Percentiles rank a stretch among this genome's conserved stretches.
These are phyloP conservation scores for Aquilaria yunnanensis DNA, from an alignment of 345 rosid genomes.

Conservation along the genomic window DNA sequence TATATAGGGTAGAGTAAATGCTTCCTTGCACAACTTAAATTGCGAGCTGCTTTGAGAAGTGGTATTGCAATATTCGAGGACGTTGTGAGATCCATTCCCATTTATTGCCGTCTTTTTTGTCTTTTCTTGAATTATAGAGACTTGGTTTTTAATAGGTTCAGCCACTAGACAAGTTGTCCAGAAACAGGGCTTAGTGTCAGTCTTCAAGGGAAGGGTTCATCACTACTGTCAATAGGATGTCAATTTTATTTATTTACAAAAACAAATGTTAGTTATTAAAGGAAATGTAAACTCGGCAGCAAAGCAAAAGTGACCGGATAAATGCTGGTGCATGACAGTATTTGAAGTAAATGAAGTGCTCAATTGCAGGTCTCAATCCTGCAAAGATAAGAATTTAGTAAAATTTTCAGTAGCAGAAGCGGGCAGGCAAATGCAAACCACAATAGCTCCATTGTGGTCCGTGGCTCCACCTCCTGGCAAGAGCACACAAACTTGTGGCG, in stretches of 20 bases:
- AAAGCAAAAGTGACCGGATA: too few species aligned
- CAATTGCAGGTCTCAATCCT: conserved; percentile 9
- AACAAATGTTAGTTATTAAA: too few species aligned
- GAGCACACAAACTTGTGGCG: conserved; percentile 86
- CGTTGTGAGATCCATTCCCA: conserved; percentile 5
- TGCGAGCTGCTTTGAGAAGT: conserved; percentile 19
- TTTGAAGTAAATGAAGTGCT: too few species aligned
- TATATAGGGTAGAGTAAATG: conserved; percentile 1
- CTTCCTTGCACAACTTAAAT: background rate
- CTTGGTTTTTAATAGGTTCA: too few species aligned
- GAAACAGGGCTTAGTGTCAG: too few species aligned
- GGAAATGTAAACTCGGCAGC: too few species aligned
- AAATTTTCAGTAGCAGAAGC: conserved; percentile 45
- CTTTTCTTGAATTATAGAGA: too few species aligned
- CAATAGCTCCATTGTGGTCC: conserved; percentile 47
- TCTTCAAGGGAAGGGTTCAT: too few species aligned
- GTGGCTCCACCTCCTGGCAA: conserved; percentile 55
- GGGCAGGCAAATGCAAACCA: conserved; percentile 87
- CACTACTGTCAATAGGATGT: too few species aligned
- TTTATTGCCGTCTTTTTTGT: conserved; percentile 5
- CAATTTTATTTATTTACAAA: too few species aligned
- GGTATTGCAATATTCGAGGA: conserved; percentile 21
- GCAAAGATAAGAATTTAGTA: conserved; percentile 33
- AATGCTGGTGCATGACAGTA: too few species aligned
- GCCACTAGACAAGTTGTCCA: too few species aligned